Evolutionary conservation across 1,139 yeast species (phyloP), one percentile per base, ranked within the genome.

Genomic region (Debaryomyces psychrophilus): DNA sequence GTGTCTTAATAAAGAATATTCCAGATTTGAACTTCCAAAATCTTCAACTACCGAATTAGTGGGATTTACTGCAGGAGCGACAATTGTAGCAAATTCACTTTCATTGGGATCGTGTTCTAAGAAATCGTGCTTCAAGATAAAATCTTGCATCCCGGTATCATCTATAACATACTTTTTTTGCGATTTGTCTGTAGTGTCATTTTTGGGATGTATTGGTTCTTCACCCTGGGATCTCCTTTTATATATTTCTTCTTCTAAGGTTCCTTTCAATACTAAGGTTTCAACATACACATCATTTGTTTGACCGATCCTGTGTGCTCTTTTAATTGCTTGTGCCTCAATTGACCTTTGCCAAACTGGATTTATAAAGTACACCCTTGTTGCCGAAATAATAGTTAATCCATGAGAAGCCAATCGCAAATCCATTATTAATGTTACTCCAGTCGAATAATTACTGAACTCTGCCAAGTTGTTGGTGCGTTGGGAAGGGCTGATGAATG

Each of bases 271-370:
- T 2, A 85, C 77, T 46, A 85, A 64, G 0, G 90, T 85, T 55
- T 85, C 90, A n/a, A 85, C 90, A 55, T 63, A 65, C 2, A 66
- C 70, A 18, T 56, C 59, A 1, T 69, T 65, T 0, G 71, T 68
- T 54, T 84, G 90, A 0, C 90, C 90, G 57, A 84, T 84, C 61
- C 90, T 74, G 61, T 84, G 90, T 0, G 89, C 85, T 67, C 90
- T 77, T 54, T 84, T 83, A 44, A 84, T 82, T 0, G 89, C 89
- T 54, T 84, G 90, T 0, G 89, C 89, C 57, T 84, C 90, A 8
- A 82, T 71, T 0, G 87, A 77, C 48, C 82, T 73, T 53, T 76
- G 80, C 90, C 90, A 85, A 2, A 85, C 84, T 0, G 90, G 90
- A 52, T 77, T 83, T 11, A 84, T 69, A 54, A 85, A 84, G 55